Percentiles rank a stretch among this genome's conserved stretches.
phyloP scores from a whole-genome alignment of 495 filamentous ascomycete genomes.

The Talaromyces borbonicus region DNA sequence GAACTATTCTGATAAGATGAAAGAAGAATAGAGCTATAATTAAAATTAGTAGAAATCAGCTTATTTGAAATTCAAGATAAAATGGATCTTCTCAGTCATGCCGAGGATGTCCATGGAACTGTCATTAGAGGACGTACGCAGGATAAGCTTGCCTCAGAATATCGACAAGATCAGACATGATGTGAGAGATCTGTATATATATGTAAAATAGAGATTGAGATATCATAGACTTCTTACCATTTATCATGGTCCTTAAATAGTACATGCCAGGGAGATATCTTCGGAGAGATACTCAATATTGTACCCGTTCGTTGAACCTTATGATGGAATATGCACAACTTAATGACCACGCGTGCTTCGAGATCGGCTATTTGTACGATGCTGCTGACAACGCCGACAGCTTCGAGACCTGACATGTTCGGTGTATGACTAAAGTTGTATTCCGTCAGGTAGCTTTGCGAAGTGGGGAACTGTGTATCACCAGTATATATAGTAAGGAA shows the following conservation, averaged over 20 bases:
- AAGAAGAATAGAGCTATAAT: too few relatives aligned
- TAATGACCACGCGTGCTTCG: slow-evolving; percentile 23
- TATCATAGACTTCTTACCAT: too few relatives aligned
- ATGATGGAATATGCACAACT: slow-evolving; percentile 26
- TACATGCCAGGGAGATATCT: slow-evolving; percentile 26
- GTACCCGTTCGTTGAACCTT: slow-evolving; percentile 18
- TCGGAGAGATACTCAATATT: slow-evolving; percentile 22
- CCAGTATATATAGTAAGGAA: too few relatives aligned
- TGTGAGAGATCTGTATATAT: too few relatives aligned
- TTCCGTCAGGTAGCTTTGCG: too few relatives aligned
- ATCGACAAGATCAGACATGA: background rate
- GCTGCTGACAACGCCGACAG: slow-evolving; percentile 21
- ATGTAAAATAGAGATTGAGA: too few relatives aligned
- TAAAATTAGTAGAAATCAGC: too few relatives aligned
- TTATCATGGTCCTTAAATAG: too few relatives aligned
- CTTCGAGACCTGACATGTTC: slow-evolving; percentile 16
- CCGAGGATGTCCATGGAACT: background rate
- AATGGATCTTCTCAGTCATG: background rate
- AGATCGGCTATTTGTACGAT: slow-evolving; percentile 29
- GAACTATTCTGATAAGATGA: too few relatives aligned
- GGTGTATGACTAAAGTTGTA: too few relatives aligned
- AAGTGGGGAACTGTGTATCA: too few relatives aligned
- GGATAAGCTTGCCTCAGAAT: background rate
- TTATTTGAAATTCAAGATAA: background rate
- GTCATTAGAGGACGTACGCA: background rate